A percentile compares a stretch with the other conserved stretches of the same genome.
Conservation (phyloP, 176 grass and related monocot species). For the Elymus sibiricus region DNA sequence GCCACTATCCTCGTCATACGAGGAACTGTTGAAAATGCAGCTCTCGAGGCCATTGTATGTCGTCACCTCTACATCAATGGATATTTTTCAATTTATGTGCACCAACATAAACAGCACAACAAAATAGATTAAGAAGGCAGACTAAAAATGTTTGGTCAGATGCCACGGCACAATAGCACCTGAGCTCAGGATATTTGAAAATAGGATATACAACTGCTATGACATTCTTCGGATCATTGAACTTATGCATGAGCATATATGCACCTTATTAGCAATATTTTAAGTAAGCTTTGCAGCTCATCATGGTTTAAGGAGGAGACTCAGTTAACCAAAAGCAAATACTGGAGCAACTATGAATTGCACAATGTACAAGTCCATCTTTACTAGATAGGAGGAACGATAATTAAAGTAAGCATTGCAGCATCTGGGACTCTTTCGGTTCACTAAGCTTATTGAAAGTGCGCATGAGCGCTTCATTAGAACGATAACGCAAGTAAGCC, state of each 20-base stretch:
- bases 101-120: background rate
- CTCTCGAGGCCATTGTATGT: constrained; percentile 87
- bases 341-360: background rate
- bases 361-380: background rate
- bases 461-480: background rate
- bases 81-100: background rate
- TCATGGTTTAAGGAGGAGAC: background rate
- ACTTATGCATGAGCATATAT: background rate
- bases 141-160: background rate
- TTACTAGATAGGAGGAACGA: background rate
- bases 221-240: background rate
- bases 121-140: background rate
- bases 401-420: background rate
- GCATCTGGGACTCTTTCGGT: background rate
- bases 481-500: background rate
- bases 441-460: background rate
- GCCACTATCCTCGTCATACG: constrained; percentile 80
- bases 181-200: background rate
- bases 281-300: background rate
- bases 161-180: background rate
- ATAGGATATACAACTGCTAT: background rate
- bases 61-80: constrained; percentile 53
- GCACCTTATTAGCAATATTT: background rate
- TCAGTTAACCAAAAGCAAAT: background rate
- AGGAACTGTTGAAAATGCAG: constrained; percentile 70